Conservation (phyloP, 2,329 filamentous ascomycete species). For the Nemania sp. region DNA sequence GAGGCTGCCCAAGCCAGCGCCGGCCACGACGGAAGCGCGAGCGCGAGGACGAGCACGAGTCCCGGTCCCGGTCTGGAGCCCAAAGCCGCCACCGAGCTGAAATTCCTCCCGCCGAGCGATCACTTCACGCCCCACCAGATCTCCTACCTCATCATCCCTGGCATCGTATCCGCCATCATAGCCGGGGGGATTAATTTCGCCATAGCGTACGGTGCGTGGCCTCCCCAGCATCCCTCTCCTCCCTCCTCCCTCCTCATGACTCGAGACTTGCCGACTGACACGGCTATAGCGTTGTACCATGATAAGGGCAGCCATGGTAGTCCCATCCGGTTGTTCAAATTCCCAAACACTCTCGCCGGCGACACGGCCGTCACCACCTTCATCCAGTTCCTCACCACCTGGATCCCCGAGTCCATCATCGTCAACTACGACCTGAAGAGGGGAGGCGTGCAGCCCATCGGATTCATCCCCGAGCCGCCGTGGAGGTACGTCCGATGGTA, state of each 20-base stretch:
- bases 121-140: slow-evolving; percentile 50
- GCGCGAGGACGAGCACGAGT: neutral
- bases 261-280: slow-evolving; percentile 7
- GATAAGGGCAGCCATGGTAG: slow-evolving; percentile 40
- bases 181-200: slow-evolving; percentile 58
- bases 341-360: slow-evolving; percentile 55
- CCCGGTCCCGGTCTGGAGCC: slow-evolving; percentile 12
- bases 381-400: slow-evolving; percentile 55
- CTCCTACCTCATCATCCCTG: slow-evolving; percentile 55
- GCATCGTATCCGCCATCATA: slow-evolving; percentile 51
- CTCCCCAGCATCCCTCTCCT: neutral
- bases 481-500: slow-evolving; percentile 47
- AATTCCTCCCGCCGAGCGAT: slow-evolving; percentile 42
- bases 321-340: slow-evolving; percentile 53
- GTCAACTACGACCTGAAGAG: slow-evolving; percentile 52
- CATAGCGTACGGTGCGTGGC: slow-evolving; percentile 53
- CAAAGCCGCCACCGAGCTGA: neutral
- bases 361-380: slow-evolving; percentile 58
- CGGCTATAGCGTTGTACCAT: slow-evolving; percentile 52
- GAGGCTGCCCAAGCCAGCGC: slow-evolving; percentile 18
- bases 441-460: slow-evolving; percentile 53
- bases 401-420: slow-evolving; percentile 54
- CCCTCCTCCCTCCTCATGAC: neutral
- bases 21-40: neutral
- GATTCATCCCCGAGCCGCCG: slow-evolving; percentile 47